phyloP scores from a whole-genome alignment of 306 rosid species.

The Crataegus laevigata region DNA sequence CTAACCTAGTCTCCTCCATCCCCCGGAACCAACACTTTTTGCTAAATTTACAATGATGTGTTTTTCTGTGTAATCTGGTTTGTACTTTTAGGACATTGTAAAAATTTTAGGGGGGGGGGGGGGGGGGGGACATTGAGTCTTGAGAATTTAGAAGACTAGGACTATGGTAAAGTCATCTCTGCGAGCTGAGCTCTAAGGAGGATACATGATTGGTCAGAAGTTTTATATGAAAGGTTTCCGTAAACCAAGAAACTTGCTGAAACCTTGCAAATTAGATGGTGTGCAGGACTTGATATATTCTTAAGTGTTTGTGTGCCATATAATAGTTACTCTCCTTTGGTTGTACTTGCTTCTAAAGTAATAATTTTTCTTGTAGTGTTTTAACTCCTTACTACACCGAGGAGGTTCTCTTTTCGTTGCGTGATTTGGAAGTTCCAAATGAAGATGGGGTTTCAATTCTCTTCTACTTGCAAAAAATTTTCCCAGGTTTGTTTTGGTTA shows the following conservation, averaged over 20 bases:
- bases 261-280: neutral
- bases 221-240: neutral
- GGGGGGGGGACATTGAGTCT: neutral
- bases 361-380: conserved; percentile 46
- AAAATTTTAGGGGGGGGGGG: neutral
- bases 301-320: neutral
- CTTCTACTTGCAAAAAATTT: conserved; percentile 89
- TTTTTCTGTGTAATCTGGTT: neutral
- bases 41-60: neutral
- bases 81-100: neutral
- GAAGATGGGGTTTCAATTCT: conserved; percentile 96
- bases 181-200: neutral
- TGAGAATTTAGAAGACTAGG: neutral
- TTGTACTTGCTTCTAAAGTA: neutral
- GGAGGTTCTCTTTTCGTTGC: conserved; percentile 87
- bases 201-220: neutral
- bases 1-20: neutral
- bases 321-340: neutral
- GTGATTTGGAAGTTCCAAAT: conserved; percentile 61
- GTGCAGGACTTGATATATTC: neutral
- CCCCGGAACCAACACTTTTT: neutral
- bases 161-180: neutral
- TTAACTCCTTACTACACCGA: conserved; percentile 91
- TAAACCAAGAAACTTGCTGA: neutral
- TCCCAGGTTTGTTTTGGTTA: conserved; percentile 55